Conservation (phyloP, 208 protist species). For the Balamuthia mandrillaris region DNA sequence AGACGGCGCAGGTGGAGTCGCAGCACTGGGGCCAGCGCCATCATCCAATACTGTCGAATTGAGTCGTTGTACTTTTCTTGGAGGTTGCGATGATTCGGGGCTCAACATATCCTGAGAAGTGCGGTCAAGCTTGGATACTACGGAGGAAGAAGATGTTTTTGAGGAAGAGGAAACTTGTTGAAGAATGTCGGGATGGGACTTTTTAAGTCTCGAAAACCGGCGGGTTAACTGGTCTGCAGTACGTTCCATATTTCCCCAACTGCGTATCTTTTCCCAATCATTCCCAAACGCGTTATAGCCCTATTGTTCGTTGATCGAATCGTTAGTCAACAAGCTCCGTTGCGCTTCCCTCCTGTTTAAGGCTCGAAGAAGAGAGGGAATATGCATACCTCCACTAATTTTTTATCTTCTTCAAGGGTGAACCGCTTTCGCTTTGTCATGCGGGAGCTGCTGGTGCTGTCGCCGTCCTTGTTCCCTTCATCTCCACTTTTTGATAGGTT, state of each 20-base stretch:
- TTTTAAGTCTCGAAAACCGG: neutral
- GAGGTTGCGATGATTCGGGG: neutral
- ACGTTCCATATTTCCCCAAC: neutral
- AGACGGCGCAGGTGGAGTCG: neutral
- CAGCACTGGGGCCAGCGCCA: neutral
- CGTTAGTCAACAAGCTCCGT: neutral
- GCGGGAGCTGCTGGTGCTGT: neutral
- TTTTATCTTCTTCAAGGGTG: neutral
- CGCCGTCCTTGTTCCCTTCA: too few relatives aligned
- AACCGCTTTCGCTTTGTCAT: constrained; percentile 7
- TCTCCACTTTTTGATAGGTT: too few relatives aligned
- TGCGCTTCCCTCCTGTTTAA: neutral
- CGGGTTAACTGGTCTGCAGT: neutral
- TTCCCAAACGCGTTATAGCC: neutral
- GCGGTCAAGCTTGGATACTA: neutral
- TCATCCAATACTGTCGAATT: neutral
- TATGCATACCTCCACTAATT: neutral
- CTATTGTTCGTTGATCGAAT: neutral
- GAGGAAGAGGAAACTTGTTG: neutral
- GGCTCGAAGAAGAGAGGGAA: neutral
- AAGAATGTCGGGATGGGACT: neutral
- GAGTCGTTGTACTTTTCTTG: neutral
- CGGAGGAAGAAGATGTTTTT: neutral
- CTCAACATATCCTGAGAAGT: neutral
- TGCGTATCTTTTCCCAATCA: constrained; percentile 4